A percentile compares a stretch with the other conserved stretches of the same genome.
Conservation (phyloP, 2,329 filamentous ascomycete species). For the Paraphaeosphaeria sporulosa region DNA sequence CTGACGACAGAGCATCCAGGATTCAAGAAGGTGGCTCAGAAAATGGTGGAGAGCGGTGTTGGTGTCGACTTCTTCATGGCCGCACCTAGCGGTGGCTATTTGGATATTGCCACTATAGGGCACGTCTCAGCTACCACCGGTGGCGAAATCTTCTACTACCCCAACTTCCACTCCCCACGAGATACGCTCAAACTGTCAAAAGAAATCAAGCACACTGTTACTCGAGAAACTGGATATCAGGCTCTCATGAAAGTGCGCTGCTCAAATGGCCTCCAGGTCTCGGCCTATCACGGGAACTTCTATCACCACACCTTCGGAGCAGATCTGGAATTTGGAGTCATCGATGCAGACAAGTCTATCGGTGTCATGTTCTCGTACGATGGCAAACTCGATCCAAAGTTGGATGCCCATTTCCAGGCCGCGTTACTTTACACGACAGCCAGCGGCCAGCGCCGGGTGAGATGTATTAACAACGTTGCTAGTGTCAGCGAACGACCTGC, state of each 20-base stretch:
- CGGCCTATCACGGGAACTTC: slow-evolving; percentile 95
- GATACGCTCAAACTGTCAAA: slow-evolving; percentile 84
- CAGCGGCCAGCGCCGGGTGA: slow-evolving; percentile 84
- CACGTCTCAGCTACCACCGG: slow-evolving; percentile 89
- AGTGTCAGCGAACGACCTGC: slow-evolving; percentile 86
- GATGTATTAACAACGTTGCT: slow-evolving; percentile 92
- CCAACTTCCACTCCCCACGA: slow-evolving; percentile 89
- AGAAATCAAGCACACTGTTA: slow-evolving; percentile 86
- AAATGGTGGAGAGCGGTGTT: slow-evolving; percentile 85
- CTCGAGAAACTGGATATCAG: slow-evolving; percentile 91
- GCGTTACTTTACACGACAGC: slow-evolving; percentile 94
- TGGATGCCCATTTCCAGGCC: slow-evolving; percentile 97
- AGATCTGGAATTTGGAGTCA: slow-evolving; percentile 89
- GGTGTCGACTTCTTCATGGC: slow-evolving; percentile 96
- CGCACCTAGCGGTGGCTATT: slow-evolving; percentile 86
- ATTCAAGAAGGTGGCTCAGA: slow-evolving; percentile 85
- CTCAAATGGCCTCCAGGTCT: slow-evolving; percentile 92
- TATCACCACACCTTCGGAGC: slow-evolving; percentile 94
- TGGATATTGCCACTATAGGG: slow-evolving; percentile 91
- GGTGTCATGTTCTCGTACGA: slow-evolving; percentile 93
- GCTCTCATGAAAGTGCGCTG: slow-evolving; percentile 98
- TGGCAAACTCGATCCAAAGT: slow-evolving; percentile 93
- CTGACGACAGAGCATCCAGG: slow-evolving; percentile 88
- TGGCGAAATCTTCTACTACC: slow-evolving; percentile 95
- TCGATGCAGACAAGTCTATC: slow-evolving; percentile 93